Base-by-base conservation (phyloP, 139 green algal genomes). In the Volvox africanus region DNA sequence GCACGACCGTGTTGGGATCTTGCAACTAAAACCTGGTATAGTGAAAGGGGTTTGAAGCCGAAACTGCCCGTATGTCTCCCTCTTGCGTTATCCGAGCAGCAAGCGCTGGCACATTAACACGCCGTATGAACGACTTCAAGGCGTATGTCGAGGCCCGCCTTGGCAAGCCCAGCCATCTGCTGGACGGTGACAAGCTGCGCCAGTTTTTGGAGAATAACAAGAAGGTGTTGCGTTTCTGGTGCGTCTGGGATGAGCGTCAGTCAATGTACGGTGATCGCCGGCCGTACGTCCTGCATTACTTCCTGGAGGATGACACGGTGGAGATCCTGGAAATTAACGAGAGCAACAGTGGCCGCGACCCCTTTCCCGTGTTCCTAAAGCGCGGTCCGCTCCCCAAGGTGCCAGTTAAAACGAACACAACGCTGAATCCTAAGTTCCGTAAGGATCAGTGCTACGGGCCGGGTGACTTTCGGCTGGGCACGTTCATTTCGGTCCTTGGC, bases 201-300 rank as follows among this genome's bases (percentile, higher is more conserved):
- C 94, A 98, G 92, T 99, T 98, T 92, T 91, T 98, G 82, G 91
- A 94, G 61, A 93, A 95, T 92, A 96, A 95, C 92, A 93, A 93
- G 85, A 91, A 92, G 88, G 92, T 94, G 79, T 92, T 96, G 89
- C 92, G 94, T 37, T 96, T 95, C 87, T 96, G 89, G 82, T 96
- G 93, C 88, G 90, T 99, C 13, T 99, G 97, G 97, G 97, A 99
- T 77, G 97, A 99, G 93, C 87, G 95, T 16, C 84, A 92, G 44
- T 83, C 36, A 84, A 93, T 98, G 91, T 98, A 97, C 91, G 97
- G 97, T 30, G 96, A 99, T 89, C 92, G 96, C n/a, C 92, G 96
- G 18, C 95, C 95, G 36, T 99, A 98, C 91, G 94, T 97, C 78
- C 92, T 99, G 87, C 97, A 99, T 92, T 99, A 97, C 93, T 99